phyloP scores from a whole-genome alignment of 129 eudicot genomes.

The Lactuca saligna region DNA sequence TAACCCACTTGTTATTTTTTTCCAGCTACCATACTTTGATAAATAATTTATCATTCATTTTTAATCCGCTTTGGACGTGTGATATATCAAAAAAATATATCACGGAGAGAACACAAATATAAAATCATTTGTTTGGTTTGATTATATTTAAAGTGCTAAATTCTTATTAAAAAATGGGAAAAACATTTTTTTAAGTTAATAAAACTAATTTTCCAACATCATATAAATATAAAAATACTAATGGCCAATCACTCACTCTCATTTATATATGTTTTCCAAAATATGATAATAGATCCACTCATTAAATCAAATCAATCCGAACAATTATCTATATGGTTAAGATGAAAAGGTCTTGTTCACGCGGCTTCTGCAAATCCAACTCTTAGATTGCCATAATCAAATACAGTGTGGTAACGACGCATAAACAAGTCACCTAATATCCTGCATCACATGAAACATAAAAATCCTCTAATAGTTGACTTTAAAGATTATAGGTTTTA shows the following conservation, averaged over 20 bases:
- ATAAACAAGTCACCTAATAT: conserved; percentile 83
- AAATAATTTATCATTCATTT: too few relatives aligned
- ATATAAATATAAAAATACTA: not conserved
- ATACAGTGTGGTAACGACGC: conserved; percentile 89
- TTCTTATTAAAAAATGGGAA: too few relatives aligned
- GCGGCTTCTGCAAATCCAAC: conserved; percentile 91
- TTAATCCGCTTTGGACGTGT: too few relatives aligned
- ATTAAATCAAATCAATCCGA: not conserved
- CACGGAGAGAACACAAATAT: too few relatives aligned
- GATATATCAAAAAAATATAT: too few relatives aligned
- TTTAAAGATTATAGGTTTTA: not conserved
- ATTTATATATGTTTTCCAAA: not conserved
- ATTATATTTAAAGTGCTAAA: too few relatives aligned
- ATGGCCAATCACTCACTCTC: not conserved
- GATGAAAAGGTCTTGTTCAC: conserved; percentile 9
- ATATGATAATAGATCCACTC: not conserved
- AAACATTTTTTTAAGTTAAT: too few relatives aligned
- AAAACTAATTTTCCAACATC: too few relatives aligned
- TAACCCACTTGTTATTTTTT: too few relatives aligned
- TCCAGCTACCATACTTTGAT: too few relatives aligned
- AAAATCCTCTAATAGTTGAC: not conserved
- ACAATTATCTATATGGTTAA: not conserved
- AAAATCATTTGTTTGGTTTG: too few relatives aligned
- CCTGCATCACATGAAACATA: conserved; percentile 49
- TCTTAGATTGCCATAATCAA: conserved; percentile 66